A percentile compares a stretch with the other conserved stretches of the same genome.
phyloP scores from a whole-genome alignment of 768 basidiomycete species.

The Leccinum barrowsii region DNA sequence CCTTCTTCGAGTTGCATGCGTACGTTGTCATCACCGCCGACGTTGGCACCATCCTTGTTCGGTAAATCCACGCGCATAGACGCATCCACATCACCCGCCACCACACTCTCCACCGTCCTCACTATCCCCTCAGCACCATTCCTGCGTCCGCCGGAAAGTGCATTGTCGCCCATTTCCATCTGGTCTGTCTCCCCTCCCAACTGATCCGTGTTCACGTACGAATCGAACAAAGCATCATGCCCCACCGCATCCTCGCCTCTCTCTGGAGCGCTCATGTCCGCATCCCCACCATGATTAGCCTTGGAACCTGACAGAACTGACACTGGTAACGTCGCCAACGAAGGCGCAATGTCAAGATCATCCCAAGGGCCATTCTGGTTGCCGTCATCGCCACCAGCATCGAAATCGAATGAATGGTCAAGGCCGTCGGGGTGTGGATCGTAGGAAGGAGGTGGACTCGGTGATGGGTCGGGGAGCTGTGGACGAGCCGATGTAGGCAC shows the following conservation, averaged over 20 bases:
- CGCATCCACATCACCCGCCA: background rate
- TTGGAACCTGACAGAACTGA: background rate
- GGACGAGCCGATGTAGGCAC: background rate
- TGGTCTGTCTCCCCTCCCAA: constrained; percentile 2
- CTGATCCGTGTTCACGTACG: constrained; percentile 23
- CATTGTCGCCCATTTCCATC: background rate
- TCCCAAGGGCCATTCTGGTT: background rate
- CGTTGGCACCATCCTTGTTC: background rate
- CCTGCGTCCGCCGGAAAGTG: background rate
- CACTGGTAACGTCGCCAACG: background rate
- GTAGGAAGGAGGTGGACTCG: background rate
- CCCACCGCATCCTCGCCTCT: background rate
- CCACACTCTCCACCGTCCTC: background rate
- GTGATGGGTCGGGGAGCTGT: background rate
- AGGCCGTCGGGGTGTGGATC: constrained; percentile 9
- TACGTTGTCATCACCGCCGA: background rate
- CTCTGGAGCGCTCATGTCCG: background rate
- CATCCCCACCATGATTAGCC: background rate
- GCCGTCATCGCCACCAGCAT: constrained; percentile 1
- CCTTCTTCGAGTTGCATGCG: constrained; percentile 12
- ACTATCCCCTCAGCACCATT: background rate
- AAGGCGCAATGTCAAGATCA: constrained; percentile 9
- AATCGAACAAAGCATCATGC: constrained; percentile 17
- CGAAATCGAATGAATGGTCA: constrained; percentile 18
- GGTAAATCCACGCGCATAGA: background rate